Evolutionary conservation across 169 alveolate species (phyloP).

Genomic region (Theileria sp.): DNA sequence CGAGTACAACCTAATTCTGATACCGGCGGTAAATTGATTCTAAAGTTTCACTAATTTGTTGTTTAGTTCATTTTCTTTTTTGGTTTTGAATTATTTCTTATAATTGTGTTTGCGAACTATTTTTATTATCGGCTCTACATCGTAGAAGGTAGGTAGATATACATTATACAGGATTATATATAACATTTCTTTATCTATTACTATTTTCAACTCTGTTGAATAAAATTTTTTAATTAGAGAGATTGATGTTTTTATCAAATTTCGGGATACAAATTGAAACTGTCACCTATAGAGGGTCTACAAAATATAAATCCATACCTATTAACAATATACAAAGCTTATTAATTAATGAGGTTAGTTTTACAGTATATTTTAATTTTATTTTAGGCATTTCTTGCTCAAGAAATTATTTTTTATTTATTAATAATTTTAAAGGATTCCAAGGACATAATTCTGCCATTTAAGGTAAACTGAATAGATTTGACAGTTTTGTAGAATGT

Average conservation of each 20-base stretch:
- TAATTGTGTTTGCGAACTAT: background rate
- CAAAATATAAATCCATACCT: conserved; percentile 17
- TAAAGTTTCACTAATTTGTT: background rate
- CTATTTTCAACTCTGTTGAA: background rate
- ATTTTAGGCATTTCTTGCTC: conserved; percentile 37
- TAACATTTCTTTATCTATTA: background rate
- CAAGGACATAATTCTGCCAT: conserved; percentile 43
- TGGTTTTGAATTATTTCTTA: no score
- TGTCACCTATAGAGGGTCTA: background rate
- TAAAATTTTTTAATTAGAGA: conserved; percentile 20
- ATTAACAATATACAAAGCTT: conserved; percentile 23
- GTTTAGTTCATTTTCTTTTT: background rate
- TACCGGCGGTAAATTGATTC: background rate
- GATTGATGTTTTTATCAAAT: conserved; percentile 37
- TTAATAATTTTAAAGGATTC: conserved; percentile 36
- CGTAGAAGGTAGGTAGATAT: background rate
- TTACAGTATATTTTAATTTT: background rate
- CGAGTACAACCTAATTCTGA: background rate
- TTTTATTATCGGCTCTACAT: background rate
- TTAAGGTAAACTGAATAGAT: conserved; percentile 6
- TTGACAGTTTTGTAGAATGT: conserved; percentile 15
- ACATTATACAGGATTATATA: background rate
- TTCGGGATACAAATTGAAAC: conserved; percentile 58
- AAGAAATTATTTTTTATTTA: conserved; percentile 50
- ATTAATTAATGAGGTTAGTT: conserved; percentile 57